A percentile compares a stretch with the other conserved stretches of the same genome.
These are phyloP conservation scores for Venturia carpophila DNA, from an alignment of 2,329 filamentous ascomycete species.

Conservation along the genomic window DNA sequence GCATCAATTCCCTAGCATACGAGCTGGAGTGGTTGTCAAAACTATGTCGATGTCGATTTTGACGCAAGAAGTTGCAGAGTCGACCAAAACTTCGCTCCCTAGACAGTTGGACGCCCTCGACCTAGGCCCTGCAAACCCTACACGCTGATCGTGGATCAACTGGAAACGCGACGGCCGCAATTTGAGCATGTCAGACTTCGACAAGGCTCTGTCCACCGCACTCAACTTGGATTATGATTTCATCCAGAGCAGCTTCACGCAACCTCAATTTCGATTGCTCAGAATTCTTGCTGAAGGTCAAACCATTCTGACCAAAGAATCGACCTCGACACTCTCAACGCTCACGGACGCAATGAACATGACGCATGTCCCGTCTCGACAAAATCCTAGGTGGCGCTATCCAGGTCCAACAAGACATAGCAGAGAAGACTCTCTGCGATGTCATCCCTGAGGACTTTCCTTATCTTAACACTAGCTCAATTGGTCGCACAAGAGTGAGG, in stretches of 20 bases:
- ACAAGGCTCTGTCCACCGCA: slow-evolving; percentile 7
- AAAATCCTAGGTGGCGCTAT: slow-evolving; percentile 12
- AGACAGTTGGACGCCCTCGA: too few relatives aligned
- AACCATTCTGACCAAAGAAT: neutral
- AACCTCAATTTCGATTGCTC: neutral
- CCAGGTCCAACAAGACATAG: slow-evolving; percentile 5
- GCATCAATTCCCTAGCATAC: neutral
- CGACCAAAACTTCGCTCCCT: too few relatives aligned
- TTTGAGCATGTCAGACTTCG: slow-evolving; percentile 15
- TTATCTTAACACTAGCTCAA: slow-evolving; percentile 14
- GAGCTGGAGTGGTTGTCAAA: too few relatives aligned
- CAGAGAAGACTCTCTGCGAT: slow-evolving; percentile 10
- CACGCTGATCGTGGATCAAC: neutral
- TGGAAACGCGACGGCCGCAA: slow-evolving; percentile 3
- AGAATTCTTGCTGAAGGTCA: neutral
- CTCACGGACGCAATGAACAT: slow-evolving; percentile 16
- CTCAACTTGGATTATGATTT: slow-evolving; percentile 9
- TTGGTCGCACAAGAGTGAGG: slow-evolving; percentile 17
- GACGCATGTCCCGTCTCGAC: slow-evolving; percentile 16
- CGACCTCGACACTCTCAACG: slow-evolving; percentile 12
- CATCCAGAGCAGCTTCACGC: neutral
- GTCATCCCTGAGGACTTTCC: neutral
- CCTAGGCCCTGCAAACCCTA: neutral
- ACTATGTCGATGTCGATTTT: too few relatives aligned
- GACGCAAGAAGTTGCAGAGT: too few relatives aligned